A percentile compares a stretch with the other conserved stretches of the same genome.
These are phyloP conservation scores for Naematelia aurantialba DNA, from an alignment of 768 basidiomycete species.

Conservation along the genomic window DNA sequence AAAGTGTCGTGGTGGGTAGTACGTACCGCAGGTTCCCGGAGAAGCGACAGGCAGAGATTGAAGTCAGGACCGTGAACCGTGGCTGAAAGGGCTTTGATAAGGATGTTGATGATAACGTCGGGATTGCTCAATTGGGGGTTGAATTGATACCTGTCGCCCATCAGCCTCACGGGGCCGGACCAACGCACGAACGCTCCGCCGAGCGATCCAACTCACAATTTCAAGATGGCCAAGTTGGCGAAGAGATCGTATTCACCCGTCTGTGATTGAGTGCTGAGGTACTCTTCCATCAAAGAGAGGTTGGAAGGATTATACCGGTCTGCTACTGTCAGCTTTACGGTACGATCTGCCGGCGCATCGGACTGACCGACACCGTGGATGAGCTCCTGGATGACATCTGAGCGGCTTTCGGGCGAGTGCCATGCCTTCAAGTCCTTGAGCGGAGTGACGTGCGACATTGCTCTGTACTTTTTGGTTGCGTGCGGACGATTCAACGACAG, in stretches of 20 bases:
- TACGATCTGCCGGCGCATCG: no score
- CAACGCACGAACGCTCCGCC: background rate
- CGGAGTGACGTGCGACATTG: slow-evolving; percentile 5
- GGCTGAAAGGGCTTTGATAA: slow-evolving; percentile 64
- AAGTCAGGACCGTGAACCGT: slow-evolving; percentile 67
- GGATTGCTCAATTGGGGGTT: slow-evolving; percentile 89
- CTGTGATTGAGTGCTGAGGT: slow-evolving; percentile 89
- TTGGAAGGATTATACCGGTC: slow-evolving; percentile 98
- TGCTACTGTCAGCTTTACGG: slow-evolving; percentile 51
- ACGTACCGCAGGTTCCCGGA: slow-evolving; percentile 36
- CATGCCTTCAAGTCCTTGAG: slow-evolving; percentile 40
- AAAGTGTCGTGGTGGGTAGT: background rate
- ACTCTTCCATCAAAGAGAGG: slow-evolving; percentile 88
- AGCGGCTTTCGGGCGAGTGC: slow-evolving; percentile 64
- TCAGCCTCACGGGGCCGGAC: slow-evolving; percentile 5
- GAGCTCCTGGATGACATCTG: slow-evolving; percentile 83
- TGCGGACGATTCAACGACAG: background rate
- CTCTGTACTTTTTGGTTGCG: background rate
- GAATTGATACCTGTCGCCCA: slow-evolving; percentile 77
- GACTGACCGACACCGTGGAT: slow-evolving; percentile 50
- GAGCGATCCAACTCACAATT: slow-evolving; percentile 60
- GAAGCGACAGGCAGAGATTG: slow-evolving; percentile 85
- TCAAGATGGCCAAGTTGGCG: slow-evolving; percentile 89
- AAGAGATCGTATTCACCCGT: slow-evolving; percentile 89
- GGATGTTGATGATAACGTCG: slow-evolving; percentile 88